Evolutionary conservation across 192 early-diverging fungal genomes (phyloP).

Genomic region (Entomortierella parvispora): DNA sequence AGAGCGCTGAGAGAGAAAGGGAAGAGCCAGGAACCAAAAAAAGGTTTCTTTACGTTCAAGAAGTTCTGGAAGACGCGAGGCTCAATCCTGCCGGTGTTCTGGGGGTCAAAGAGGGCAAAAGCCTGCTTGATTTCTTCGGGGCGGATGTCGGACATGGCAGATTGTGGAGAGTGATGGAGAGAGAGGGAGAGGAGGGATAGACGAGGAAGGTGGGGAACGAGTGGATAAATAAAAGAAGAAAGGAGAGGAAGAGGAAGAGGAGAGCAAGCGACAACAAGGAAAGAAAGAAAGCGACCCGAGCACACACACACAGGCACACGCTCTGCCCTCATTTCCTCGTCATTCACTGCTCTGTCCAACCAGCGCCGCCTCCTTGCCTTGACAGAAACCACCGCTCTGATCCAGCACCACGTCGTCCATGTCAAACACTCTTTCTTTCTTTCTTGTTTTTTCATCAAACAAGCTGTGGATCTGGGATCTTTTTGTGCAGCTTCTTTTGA

Average conservation of each 20-base stretch:
- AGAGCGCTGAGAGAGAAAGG: too few species aligned
- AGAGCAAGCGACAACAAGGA: background rate
- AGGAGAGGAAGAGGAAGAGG: background rate
- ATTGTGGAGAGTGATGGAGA: background rate
- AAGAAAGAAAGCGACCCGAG: background rate
- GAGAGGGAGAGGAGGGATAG: background rate
- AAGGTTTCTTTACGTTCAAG: constrained; percentile 13
- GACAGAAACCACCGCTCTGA: too few species aligned
- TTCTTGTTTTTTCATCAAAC: too few species aligned
- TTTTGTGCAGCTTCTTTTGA: too few species aligned
- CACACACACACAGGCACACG: too few species aligned
- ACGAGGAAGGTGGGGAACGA: background rate
- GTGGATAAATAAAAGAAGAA: background rate
- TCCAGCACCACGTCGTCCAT: too few species aligned
- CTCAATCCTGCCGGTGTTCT: constrained; percentile 32
- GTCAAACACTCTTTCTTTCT: too few species aligned
- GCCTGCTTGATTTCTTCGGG: constrained; percentile 45
- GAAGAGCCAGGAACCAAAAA: background rate
- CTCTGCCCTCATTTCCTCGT: too few species aligned
- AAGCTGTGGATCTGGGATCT: too few species aligned
- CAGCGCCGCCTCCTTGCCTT: too few species aligned
- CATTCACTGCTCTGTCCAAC: too few species aligned
- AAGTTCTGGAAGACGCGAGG: constrained; percentile 21
- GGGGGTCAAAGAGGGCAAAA: constrained; percentile 44
- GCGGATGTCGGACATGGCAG: constrained; percentile 21